Base-by-base conservation (phyloP, 208 protist genomes). In the Acanthamoeba polyphaga region DNA sequence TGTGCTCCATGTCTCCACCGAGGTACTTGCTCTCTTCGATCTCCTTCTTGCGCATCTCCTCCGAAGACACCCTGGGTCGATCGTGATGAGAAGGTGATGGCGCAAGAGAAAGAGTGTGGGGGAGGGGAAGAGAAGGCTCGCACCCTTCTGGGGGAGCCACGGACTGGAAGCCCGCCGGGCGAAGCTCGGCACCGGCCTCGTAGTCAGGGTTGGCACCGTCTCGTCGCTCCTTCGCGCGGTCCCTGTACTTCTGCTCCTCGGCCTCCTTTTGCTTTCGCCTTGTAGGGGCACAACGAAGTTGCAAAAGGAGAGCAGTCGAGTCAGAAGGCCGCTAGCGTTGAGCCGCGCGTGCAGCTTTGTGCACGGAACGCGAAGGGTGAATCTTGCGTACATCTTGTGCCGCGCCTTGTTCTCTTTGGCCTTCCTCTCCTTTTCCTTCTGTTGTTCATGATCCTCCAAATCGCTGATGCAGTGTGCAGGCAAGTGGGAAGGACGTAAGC, bases 1-100 rank as follows among this genome's bases (percentile, higher is more conserved):
- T 98, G 95, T 98, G 97, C 92, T 98, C 96, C 55, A 97, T 95
- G 89, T 98, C 97, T 60, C 97, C 97, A 29, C 97, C 97, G 22
- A 98, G 96, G 66, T 95, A 98, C 85, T 98, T 97, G 53, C 74
- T 95, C 88, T 98, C 74, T 58, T 97, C 97, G 22, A 97, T 76
- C 43, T 58, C 76, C 91, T 78, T 66, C 70, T 94, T 38, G 38
- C 91, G 29, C 34, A 85, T n/a, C 46, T 94, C 91, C 27, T 82
- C 78, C 17, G 4, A n/a, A n/a, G 55, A 64, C 70, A 94, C 55
- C 5, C 34, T 51, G 19, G 15, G 13, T 32, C 64, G 32, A 8
- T 13, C 7, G 87, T 72, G 8, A 15, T 72, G 29, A 60, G n/a
- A 80, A 1, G 49, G 80, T 24, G 58, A 9, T n/a, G 53, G 34